Conservation (phyloP, 345 rosid species). For the Geranium rotundifolium region DNA sequence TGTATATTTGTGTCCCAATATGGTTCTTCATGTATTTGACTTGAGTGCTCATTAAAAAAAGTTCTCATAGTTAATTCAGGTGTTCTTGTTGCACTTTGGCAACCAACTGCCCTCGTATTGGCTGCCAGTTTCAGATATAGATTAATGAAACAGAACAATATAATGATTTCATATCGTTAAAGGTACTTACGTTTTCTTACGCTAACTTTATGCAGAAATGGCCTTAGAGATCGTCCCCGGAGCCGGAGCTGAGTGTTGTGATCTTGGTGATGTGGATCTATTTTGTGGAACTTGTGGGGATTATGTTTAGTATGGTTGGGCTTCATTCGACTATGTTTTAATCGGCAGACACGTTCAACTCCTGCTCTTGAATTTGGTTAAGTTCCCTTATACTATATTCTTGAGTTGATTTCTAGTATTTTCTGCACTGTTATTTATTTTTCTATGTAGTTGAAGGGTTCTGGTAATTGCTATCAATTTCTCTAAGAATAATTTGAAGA, state of each 20-base stretch:
- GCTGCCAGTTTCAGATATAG: no score
- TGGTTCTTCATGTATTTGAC: no score
- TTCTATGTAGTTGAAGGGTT: constrained; percentile 13
- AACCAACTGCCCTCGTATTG: no score
- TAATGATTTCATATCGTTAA: neutral
- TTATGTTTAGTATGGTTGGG: constrained; percentile 58
- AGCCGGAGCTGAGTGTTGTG: constrained; percentile 69
- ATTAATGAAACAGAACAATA: no score
- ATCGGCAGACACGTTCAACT: constrained; percentile 42
- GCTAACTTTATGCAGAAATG: constrained; percentile 48
- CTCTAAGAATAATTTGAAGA: constrained; percentile 24
- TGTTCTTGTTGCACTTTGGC: no score
- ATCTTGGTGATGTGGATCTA: constrained; percentile 14
- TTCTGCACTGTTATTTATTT: constrained; percentile 25
- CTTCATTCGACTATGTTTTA: constrained; percentile 52
- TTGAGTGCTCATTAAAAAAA: no score
- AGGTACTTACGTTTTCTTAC: neutral
- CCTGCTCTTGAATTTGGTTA: constrained; percentile 48
- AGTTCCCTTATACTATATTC: constrained; percentile 45
- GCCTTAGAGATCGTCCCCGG: constrained; percentile 63
- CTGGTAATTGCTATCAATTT: constrained; percentile 23
- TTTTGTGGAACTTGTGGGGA: constrained; percentile 20
- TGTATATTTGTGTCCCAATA: no score
- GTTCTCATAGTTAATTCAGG: no score
- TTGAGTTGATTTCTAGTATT: constrained; percentile 35